Percentiles rank a stretch among this genome's conserved stretches.
Evolutionary conservation across 495 filamentous ascomycete genomes (phyloP).

Genomic region (Thermothielavioides terrestris): DNA sequence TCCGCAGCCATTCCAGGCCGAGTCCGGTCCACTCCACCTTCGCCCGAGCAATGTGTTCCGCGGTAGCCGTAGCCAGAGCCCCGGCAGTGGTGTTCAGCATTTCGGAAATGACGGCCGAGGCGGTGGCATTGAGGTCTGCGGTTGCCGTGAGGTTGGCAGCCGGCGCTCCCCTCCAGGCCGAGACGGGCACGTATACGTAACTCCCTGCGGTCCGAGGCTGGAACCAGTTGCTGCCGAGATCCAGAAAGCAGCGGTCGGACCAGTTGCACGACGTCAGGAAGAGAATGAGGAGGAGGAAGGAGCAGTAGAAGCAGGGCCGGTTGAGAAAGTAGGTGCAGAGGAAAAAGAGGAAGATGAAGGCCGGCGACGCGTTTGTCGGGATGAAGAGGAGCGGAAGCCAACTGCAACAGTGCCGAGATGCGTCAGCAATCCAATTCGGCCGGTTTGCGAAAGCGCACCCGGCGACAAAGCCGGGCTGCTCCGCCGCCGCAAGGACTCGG

Average conservation of each 20-base stretch:
- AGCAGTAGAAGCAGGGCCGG: slow-evolving; percentile 86
- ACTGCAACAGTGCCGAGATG: slow-evolving; percentile 26
- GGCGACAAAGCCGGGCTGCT: no score
- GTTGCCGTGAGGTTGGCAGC: slow-evolving; percentile 25
- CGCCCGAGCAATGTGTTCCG: slow-evolving; percentile 51
- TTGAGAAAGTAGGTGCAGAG: slow-evolving; percentile 84
- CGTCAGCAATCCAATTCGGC: background rate
- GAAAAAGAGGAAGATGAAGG: slow-evolving; percentile 87
- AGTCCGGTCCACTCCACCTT: slow-evolving; percentile 67
- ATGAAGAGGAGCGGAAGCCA: slow-evolving; percentile 70
- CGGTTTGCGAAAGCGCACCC: no score
- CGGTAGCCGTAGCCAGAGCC: slow-evolving; percentile 54
- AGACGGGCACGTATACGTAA: slow-evolving; percentile 17
- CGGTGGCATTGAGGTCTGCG: slow-evolving; percentile 28
- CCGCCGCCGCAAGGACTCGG: no score
- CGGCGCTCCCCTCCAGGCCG: slow-evolving; percentile 13
- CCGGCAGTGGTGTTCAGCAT: slow-evolving; percentile 62
- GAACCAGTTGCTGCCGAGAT: slow-evolving; percentile 77
- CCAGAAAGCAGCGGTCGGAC: slow-evolving; percentile 84
- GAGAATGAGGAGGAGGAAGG: slow-evolving; percentile 76
- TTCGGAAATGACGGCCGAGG: slow-evolving; percentile 40
- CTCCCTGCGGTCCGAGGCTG: slow-evolving; percentile 44
- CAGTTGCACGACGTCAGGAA: slow-evolving; percentile 87
- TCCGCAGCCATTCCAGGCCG: slow-evolving; percentile 75
- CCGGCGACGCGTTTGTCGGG: slow-evolving; percentile 67